Conservation (phyloP, 176 grass and related monocot genomes). For the Ensete glaucum region DNA sequence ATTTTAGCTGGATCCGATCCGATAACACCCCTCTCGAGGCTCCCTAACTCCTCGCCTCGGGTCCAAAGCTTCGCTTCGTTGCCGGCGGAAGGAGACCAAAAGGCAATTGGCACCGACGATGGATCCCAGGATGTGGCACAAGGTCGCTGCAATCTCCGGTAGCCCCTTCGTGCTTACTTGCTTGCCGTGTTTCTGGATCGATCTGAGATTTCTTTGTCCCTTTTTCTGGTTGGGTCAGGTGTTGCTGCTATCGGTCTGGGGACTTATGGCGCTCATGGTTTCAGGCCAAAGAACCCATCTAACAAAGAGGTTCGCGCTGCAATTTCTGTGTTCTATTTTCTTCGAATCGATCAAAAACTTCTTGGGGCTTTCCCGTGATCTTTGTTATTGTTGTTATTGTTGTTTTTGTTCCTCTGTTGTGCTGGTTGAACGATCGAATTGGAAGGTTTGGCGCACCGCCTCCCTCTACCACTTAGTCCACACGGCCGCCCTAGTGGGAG, state of each 20-base stretch:
- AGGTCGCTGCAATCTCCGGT: constrained; percentile 91
- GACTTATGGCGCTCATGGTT: constrained; percentile 74
- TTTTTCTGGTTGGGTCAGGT: constrained; percentile 24
- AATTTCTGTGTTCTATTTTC: not conserved
- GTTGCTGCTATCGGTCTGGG: constrained; percentile 82
- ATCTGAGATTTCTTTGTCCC: too few relatives aligned
- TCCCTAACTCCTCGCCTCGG: too few relatives aligned
- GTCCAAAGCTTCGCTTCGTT: too few relatives aligned
- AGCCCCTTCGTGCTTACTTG: not conserved
- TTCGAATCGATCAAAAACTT: not conserved
- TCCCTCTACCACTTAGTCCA: constrained; percentile 92
- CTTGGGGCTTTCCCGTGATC: not conserved
- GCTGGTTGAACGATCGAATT: constrained; percentile 1
- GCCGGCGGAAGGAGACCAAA: not conserved
- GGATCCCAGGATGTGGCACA: constrained; percentile 77
- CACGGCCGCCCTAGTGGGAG: constrained; percentile 74
- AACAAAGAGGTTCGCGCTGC: constrained; percentile 58
- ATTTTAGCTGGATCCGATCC: too few relatives aligned
- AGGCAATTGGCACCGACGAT: not conserved
- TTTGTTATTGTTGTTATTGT: not conserved
- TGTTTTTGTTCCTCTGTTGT: not conserved
- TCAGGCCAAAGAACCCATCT: constrained; percentile 51
- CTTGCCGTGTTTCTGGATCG: not conserved
- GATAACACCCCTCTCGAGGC: too few relatives aligned
- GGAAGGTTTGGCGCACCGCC: constrained; percentile 80